A percentile compares a stretch with the other conserved stretches of the same genome.
These are phyloP conservation scores for Pseudogymnoascus sp. DNA, from an alignment of 2,329 filamentous ascomycete genomes.

Conservation along the genomic window DNA sequence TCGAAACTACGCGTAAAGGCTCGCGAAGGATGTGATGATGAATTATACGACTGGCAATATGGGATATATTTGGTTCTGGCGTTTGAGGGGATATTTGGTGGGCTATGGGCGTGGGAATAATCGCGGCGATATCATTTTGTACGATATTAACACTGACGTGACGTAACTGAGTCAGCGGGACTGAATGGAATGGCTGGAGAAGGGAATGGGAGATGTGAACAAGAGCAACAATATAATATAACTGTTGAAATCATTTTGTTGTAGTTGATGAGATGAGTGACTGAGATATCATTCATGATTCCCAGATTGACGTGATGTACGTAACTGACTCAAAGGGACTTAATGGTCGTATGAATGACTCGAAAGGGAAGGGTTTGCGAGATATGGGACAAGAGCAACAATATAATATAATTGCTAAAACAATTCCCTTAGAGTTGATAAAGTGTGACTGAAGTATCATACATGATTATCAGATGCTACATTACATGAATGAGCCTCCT, in stretches of 20 bases:
- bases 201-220: not conserved
- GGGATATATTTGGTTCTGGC: not conserved
- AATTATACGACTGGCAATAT: not conserved
- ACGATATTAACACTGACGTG: not conserved
- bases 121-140: not conserved
- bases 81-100: not conserved
- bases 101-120: not conserved
- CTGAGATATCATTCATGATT: not conserved
- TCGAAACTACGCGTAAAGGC: conserved; percentile 23
- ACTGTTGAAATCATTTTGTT: not conserved
- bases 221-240: not conserved
- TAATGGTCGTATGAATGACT: not conserved
- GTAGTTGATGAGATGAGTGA: not conserved
- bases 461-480: not conserved
- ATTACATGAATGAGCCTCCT: not conserved
- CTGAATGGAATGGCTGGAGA: not conserved
- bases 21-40: not conserved
- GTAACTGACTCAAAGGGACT: not conserved
- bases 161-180: not conserved
- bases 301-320: not conserved
- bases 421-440: not conserved
- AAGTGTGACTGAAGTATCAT: not conserved
- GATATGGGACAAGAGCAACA: not conserved
- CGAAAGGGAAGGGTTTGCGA: not conserved
- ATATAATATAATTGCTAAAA: not conserved